Base-by-base conservation (phyloP, 345 rosid genomes). In the Pistacia integerrima region DNA sequence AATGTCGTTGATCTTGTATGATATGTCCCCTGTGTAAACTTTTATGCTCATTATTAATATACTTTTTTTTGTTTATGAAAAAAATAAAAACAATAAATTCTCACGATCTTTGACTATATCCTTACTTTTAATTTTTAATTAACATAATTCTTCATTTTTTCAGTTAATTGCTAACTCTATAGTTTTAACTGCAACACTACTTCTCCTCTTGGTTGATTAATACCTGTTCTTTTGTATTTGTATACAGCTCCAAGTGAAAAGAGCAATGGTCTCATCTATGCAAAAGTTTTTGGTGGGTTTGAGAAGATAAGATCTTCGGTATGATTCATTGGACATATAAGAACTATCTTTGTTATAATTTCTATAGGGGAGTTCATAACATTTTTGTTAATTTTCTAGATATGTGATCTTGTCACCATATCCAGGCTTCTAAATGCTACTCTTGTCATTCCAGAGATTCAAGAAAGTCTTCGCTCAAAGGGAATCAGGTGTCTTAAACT, bases 341-440 rank as follows among this genome's bases (percentile, higher is more conserved):
- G 46, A n/a, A 22, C 52, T 66, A 28, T 25, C 28, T 41, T 78
- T 67, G 69, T 28, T 70, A 22, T 18, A 48, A 66, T 11, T 73
- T 38, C 65, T 79, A 14, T 70, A 11, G 74, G 52, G 52, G 70
- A 72, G 79, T 79, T 82, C 79, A 69, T 87, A 85, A 87, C 86
- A 22, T 79, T 74, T 80, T 82, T 90, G 87, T 84, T 85, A 85
- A 83, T 87, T 92, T 85, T 90, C 90, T 92, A 97, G 98, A 90
- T 97, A 81, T 94, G 98, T 87, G 99, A 97, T 92, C 98, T 97
- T 90, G 99, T 97, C 86, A 87, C 94, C 87, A 88, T 97, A 86
- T 87, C 99, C 90, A 94, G 98, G 94, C 99, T 97, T 86, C 82
- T 97, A 79, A 97, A 97, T 91, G 99, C 98, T 87, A 97, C 99